Base-by-base conservation (phyloP, 352 stramenopile genomes). In the Phytophthora hibernalis region DNA sequence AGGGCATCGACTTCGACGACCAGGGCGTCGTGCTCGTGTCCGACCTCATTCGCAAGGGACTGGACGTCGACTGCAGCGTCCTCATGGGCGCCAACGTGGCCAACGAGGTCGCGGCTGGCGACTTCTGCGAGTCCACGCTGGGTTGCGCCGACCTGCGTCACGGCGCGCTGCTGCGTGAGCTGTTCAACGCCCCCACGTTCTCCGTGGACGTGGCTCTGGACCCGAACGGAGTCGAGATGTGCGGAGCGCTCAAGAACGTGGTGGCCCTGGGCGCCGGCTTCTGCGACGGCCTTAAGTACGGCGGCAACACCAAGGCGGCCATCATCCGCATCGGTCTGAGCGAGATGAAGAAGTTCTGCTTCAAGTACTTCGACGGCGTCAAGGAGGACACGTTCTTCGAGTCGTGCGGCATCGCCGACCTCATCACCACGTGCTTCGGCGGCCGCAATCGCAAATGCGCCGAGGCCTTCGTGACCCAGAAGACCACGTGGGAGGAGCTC, bases 361-460 rank as follows among this genome's bases (percentile, higher is more conserved):
- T 95, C 73, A 91, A 92, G 64, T 98, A 98, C 87, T 98, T 97
- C 74, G 84, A 95, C 61, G 91, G 93, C 28, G 83, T 97, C 49
- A 93, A 94, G 69, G 89, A 98, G 54, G 80, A 92, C 68, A 98
- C 97, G 42, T 99, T 99, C 74, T 96, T 98, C 59, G 89, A 99
- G 82, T 98, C 84, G 68, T 99, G 97, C 72, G 97, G 97, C 15
- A 96, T 99, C 35, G 97, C 97, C 7, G 97, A 99, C 69, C 81
- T 99, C 6, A 99, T 99, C 67, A 99, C 97, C 26, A 99, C 97
- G 55, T 99, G 97, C 79, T 99, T 99, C 70, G 97, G 97, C 47
- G 97, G 97, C 54, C 89, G 97, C 35, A 99, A 99, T 73, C 91
- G 97, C 58, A 98, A 97, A 66, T 99, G 96, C 74, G 95, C 95